These are phyloP conservation scores for Serendipita sp. DNA, from an alignment of 768 basidiomycete genomes.

Conservation along the genomic window DNA sequence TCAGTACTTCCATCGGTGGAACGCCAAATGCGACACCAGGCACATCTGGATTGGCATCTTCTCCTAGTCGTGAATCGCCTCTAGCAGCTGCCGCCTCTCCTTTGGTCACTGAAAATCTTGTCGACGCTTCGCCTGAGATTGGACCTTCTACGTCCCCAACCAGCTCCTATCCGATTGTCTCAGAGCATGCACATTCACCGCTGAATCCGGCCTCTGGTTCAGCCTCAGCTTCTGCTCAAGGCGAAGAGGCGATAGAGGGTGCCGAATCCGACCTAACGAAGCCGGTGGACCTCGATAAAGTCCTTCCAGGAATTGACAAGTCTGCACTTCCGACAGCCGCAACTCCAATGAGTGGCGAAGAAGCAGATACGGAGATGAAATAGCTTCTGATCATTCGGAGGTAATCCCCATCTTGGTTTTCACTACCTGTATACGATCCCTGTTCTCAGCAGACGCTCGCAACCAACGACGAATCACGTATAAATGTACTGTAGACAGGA, in stretches of 20 bases:
- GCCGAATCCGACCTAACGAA: neutral
- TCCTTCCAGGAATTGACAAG: neutral
- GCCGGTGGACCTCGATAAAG: neutral
- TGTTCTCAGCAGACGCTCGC: no score
- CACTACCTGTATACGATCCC: no score
- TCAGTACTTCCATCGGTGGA: neutral
- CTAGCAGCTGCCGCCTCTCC: neutral
- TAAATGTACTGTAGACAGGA: no score
- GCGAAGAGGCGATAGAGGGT: neutral
- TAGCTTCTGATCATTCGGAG: neutral
- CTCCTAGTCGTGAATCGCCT: neutral
- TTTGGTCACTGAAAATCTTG: neutral
- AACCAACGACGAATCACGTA: no score
- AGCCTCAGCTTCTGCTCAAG: neutral
- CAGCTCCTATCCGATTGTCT: neutral
- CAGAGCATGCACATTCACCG: neutral
- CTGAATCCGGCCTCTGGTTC: neutral
- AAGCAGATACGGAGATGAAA: slow-evolving; percentile 1
- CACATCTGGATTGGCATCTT: neutral
- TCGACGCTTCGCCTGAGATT: neutral
- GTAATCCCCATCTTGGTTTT: no score
- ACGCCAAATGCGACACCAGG: neutral
- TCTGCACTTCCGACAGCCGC: neutral
- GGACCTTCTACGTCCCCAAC: neutral
- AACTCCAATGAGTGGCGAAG: slow-evolving; percentile 6